Evolutionary conservation across 1,139 yeast species (phyloP).

Genomic region (Geotrichum restrictum): DNA sequence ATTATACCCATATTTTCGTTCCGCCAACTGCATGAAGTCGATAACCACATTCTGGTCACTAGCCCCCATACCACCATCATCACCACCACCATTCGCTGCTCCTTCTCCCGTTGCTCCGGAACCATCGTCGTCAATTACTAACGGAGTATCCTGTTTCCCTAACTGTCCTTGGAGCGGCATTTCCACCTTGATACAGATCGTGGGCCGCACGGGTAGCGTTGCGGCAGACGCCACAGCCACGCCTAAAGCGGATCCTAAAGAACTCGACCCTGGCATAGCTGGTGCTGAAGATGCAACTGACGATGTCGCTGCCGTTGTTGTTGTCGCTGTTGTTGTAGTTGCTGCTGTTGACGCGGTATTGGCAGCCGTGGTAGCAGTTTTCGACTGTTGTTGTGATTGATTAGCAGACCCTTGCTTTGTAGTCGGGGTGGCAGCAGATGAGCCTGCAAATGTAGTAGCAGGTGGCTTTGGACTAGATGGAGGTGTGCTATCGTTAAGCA

Average conservation of each 20-base stretch:
- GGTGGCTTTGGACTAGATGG: constrained; percentile 4
- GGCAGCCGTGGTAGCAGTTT: constrained; percentile 13
- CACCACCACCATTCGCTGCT: constrained; percentile 1
- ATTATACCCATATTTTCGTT: constrained; percentile 81
- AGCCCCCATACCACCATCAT: constrained; percentile 13
- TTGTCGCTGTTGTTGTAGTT: constrained; percentile 1
- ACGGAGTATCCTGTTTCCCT: constrained; percentile 6
- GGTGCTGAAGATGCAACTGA: not conserved
- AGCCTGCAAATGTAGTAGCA: not conserved
- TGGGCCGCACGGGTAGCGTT: constrained; percentile 9
- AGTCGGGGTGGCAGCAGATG: constrained; percentile 8
- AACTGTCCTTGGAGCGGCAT: constrained; percentile 20
- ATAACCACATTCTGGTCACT: constrained; percentile 50
- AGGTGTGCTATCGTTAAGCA: constrained; percentile 16
- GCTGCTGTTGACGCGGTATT: not conserved
- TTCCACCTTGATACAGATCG: constrained; percentile 10
- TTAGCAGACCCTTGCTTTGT: too few relatives aligned
- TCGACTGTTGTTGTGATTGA: constrained; percentile 8
- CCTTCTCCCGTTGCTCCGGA: constrained; percentile 4
- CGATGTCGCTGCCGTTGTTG: not conserved
- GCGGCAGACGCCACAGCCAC: constrained; percentile 13
- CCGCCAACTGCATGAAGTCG: constrained; percentile 75
- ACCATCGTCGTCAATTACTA: constrained; percentile 8
- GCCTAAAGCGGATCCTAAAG: constrained; percentile 15
- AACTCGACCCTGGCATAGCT: constrained; percentile 12